Base-by-base conservation (phyloP, 2,329 filamentous ascomycete genomes). In the Fusarium agapanthi region DNA sequence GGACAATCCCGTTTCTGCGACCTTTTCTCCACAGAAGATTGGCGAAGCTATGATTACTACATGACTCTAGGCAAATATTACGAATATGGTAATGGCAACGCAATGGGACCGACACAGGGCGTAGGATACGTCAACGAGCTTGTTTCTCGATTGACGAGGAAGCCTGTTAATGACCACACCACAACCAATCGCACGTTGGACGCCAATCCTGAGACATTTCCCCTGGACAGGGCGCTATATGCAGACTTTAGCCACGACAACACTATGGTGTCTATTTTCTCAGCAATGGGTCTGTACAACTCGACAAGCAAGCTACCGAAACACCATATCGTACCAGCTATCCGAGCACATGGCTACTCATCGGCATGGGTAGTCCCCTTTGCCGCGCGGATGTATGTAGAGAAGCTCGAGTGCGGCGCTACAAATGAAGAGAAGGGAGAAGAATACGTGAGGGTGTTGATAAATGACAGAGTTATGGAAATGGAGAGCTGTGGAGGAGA, bases 171-270 rank as follows among this genome's bases (percentile, higher is more conserved):
- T 1, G 94, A 97, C 79, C 82, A 88, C 65, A 97, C 94, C 1
- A 90, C 86, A 61, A 94, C 91, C 11, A 97, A 98, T 81, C 85
- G 83, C 40, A 97, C 95, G 0, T 86, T 97, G 0, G 93, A 97
- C 79, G 83, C 83, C 10, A 85, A 90, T 65, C 83, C 87, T 2
- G 79, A 81, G 12, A 95, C 93, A 0, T 98, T 97, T 77, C 95
- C 95, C 0, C 83, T 97, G 1, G 86, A 88, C 69, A 82, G 84
- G 47, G 83, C 83, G 16, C 83, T 97, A 3, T 98, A 97, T 78
- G 95, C 94, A 1, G 95, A 98, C 81, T 97, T 98, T 79, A 93
- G 91, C 71, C 95, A 98, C 81, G 95, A 98, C 82, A 97, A 97
- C 80, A 91, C 92, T 78, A 94, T 98, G 90, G 89, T 89, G 35